phyloP scores from a whole-genome alignment of 2,329 filamentous ascomycete species.

The Didymella lethalis region DNA sequence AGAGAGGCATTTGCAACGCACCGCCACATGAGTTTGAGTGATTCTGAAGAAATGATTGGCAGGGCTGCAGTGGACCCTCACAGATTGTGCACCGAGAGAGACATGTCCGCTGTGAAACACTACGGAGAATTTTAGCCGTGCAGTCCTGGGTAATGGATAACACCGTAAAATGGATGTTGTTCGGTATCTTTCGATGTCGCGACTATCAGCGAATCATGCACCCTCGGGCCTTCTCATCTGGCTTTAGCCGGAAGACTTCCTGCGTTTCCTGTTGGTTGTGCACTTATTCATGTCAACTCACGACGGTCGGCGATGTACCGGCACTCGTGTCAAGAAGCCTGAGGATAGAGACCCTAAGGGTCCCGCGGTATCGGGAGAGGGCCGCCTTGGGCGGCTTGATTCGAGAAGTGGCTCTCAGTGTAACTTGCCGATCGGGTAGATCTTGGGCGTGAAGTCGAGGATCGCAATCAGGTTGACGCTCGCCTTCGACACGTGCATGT shows the following conservation, averaged over 20 bases:
- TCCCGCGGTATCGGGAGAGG: slow-evolving; percentile 33
- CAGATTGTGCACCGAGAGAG: slow-evolving; percentile 3
- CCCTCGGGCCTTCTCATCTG: slow-evolving; percentile 15
- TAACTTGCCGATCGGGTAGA: slow-evolving; percentile 35
- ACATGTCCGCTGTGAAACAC: slow-evolving; percentile 16
- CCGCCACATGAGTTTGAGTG: slow-evolving; percentile 29
- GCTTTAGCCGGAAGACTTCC: slow-evolving; percentile 9
- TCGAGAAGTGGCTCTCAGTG: slow-evolving; percentile 25
- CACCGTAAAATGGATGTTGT: slow-evolving; percentile 9
- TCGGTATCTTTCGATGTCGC: slow-evolving; percentile 6
- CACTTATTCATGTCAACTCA: slow-evolving; percentile 15
- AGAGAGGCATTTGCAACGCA: slow-evolving; percentile 30
- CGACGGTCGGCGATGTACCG: slow-evolving; percentile 20
- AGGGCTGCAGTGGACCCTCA: slow-evolving; percentile 16
- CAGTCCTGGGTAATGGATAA: slow-evolving; percentile 11
- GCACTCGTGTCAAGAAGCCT: slow-evolving; percentile 21
- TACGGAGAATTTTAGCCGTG: slow-evolving; percentile 22
- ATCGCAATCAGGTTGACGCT: slow-evolving; percentile 36
- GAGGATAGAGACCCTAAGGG: slow-evolving; percentile 16
- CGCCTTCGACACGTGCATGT: slow-evolving; percentile 15
- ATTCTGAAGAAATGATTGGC: slow-evolving; percentile 9
- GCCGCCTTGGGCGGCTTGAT: slow-evolving; percentile 20
- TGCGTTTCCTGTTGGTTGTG: slow-evolving; percentile 9
- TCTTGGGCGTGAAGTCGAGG: slow-evolving; percentile 35
- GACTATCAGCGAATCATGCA: slow-evolving; percentile 16